These are phyloP conservation scores for Aplosporella prunicola DNA, from an alignment of 2,329 filamentous ascomycete genomes.

Conservation along the genomic window DNA sequence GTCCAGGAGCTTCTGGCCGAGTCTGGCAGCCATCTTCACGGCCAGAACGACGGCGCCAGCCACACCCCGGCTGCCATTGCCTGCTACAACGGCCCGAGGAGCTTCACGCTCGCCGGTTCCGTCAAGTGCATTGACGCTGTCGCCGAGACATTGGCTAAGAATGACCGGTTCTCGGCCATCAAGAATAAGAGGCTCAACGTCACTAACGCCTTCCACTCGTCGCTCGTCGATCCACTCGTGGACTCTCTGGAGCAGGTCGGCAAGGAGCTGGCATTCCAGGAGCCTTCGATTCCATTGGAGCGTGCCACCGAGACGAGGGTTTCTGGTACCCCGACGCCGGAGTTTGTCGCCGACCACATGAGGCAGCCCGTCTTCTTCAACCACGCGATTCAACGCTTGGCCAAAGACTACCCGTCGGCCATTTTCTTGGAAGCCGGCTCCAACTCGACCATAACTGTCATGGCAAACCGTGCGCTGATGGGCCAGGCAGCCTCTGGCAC, in stretches of 20 bases:
- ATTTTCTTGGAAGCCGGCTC: conserved; percentile 28
- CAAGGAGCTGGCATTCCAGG: conserved; percentile 21
- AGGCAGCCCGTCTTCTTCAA: conserved; percentile 37
- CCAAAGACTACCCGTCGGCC: conserved; percentile 15
- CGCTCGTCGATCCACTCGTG: conserved; percentile 30
- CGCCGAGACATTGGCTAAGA: conserved; percentile 3
- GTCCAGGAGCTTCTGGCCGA: background rate
- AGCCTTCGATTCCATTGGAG: conserved; percentile 27
- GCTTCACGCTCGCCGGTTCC: conserved; percentile 35
- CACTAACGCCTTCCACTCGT: conserved; percentile 41
- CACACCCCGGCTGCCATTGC: conserved; percentile 27
- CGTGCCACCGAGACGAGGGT: conserved; percentile 12
- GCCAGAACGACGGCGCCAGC: no score
- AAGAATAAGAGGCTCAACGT: conserved; percentile 34
- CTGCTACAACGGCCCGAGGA: conserved; percentile 39
- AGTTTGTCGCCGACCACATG: conserved; percentile 30
- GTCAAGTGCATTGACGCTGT: conserved; percentile 23
- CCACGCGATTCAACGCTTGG: conserved; percentile 34
- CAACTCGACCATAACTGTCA: conserved; percentile 10
- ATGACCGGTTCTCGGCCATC: conserved; percentile 11
- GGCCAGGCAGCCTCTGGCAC: background rate
- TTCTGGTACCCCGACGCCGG: background rate
- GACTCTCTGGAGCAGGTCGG: conserved; percentile 14
- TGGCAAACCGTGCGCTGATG: conserved; percentile 3
- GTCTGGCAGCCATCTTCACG: no score